Conservation (phyloP, 257 asterid species). For the Dorcoceras hygrometricum region DNA sequence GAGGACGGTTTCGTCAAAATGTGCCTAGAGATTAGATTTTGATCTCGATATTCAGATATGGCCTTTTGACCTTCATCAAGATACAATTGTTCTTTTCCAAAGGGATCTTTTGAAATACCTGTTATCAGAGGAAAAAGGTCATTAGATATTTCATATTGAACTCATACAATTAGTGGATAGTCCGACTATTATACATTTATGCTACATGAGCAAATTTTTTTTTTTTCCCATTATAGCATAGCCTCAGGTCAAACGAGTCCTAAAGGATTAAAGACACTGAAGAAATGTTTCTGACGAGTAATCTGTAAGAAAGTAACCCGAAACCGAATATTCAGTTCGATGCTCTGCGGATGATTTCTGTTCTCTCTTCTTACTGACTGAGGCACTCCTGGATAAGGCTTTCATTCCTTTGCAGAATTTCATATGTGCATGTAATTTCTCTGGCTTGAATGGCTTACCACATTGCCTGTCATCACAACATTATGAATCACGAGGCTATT, state of each 20-base stretch:
- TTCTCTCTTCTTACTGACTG: neutral
- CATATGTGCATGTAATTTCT: constrained; percentile 77
- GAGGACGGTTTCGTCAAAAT: constrained; percentile 40
- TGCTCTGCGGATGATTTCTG: neutral
- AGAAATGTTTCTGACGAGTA: neutral
- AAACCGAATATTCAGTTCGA: neutral
- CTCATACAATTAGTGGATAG: too few species aligned
- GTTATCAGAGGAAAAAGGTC: too few species aligned
- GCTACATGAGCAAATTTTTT: neutral
- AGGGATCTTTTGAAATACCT: constrained; percentile 17
- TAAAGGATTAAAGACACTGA: too few species aligned
- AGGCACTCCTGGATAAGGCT: constrained; percentile 36
- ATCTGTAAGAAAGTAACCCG: neutral
- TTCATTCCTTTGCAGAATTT: constrained; percentile 77
- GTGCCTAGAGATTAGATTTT: constrained; percentile 27
- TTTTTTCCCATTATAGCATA: neutral
- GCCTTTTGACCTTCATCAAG: constrained; percentile 25
- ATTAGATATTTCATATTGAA: neutral
- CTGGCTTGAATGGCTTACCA: constrained; percentile 83
- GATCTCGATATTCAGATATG: constrained; percentile 19
- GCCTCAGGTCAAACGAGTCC: too few species aligned
- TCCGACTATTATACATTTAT: neutral
- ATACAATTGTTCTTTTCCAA: constrained; percentile 23
- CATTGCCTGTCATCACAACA: constrained; percentile 56
- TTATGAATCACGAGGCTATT: neutral